A percentile compares a stretch with the other conserved stretches of the same genome.
Evolutionary conservation across 495 filamentous ascomycete genomes (phyloP).

Genomic region (Daldinia bambusicola): DNA sequence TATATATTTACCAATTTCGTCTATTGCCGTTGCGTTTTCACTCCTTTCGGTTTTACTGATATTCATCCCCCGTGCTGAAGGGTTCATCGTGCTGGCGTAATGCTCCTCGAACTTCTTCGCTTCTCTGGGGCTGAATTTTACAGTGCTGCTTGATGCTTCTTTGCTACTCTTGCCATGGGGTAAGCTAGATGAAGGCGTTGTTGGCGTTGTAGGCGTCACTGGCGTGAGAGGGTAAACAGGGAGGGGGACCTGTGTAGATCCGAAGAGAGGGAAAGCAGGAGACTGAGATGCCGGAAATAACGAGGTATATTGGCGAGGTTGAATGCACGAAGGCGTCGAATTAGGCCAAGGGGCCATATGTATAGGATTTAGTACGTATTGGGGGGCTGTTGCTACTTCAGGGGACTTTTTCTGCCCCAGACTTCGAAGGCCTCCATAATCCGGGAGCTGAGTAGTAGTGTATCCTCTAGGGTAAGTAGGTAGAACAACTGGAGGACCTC

Average conservation of each 20-base stretch:
- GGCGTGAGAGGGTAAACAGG: neutral
- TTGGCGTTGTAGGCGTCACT: neutral
- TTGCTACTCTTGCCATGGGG: neutral
- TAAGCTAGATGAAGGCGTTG: neutral
- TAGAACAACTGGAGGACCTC: neutral
- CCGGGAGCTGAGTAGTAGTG: neutral
- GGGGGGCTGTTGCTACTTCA: neutral
- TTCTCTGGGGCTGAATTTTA: slow-evolving; percentile 17
- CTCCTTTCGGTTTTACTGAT: slow-evolving; percentile 1
- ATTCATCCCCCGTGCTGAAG: neutral
- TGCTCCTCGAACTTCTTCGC: slow-evolving; percentile 35
- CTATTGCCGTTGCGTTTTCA: neutral
- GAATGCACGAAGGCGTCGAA: slow-evolving; percentile 9
- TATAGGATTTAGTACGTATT: neutral
- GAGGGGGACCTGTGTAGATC: neutral
- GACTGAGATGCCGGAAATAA: neutral
- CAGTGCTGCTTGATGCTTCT: neutral
- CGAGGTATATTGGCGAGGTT: slow-evolving; percentile 1
- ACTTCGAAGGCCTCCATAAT: slow-evolving; percentile 2
- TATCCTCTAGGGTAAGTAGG: slow-evolving; percentile 2
- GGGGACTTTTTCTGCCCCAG: neutral
- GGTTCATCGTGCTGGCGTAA: slow-evolving; percentile 11
- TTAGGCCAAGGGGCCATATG: slow-evolving; percentile 2
- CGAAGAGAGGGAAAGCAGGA: neutral
- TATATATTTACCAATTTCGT: slow-evolving; percentile 29